Evolutionary conservation across 2,329 filamentous ascomycete species (phyloP).

Genomic region (Fusarium piperis): DNA sequence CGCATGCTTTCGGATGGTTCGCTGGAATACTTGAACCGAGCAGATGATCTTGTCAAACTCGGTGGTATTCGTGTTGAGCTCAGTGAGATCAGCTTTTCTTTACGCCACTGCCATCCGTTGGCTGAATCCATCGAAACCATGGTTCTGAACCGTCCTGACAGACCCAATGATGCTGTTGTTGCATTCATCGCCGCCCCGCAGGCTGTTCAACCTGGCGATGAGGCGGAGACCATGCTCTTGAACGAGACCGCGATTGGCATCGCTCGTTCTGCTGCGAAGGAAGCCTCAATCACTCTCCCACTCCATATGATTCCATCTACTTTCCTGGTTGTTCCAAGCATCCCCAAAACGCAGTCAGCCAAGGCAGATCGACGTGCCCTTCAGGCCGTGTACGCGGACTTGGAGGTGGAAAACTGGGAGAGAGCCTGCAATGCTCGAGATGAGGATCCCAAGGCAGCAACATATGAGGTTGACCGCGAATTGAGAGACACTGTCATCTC

Average conservation of each 20-base stretch:
- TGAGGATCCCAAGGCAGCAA: background rate
- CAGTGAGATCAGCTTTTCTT: slow-evolving; percentile 41
- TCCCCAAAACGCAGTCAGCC: slow-evolving; percentile 7
- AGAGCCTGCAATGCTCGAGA: background rate
- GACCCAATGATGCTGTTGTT: background rate
- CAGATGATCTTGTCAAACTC: slow-evolving; percentile 39
- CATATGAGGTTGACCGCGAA: background rate
- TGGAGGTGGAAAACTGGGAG: slow-evolving; percentile 4
- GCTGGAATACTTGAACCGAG: slow-evolving; percentile 36
- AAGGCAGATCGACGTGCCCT: slow-evolving; percentile 8
- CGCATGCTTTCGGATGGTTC: slow-evolving; percentile 33
- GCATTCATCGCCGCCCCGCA: background rate
- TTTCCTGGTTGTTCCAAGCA: background rate
- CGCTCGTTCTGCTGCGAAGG: slow-evolving; percentile 2
- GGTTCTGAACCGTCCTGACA: background rate
- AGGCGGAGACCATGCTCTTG: background rate
- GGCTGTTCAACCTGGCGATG: background rate
- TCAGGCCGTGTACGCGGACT: background rate
- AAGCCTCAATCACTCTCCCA: background rate
- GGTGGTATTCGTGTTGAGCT: slow-evolving; percentile 39
- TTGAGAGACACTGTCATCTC: background rate
- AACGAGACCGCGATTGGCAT: background rate
- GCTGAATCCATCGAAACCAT: slow-evolving; percentile 5
- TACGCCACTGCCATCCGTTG: background rate
- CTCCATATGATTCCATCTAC: background rate